phyloP scores from a whole-genome alignment of 192 early-diverging fungal species.

The Entomortierella chlamydospora region DNA sequence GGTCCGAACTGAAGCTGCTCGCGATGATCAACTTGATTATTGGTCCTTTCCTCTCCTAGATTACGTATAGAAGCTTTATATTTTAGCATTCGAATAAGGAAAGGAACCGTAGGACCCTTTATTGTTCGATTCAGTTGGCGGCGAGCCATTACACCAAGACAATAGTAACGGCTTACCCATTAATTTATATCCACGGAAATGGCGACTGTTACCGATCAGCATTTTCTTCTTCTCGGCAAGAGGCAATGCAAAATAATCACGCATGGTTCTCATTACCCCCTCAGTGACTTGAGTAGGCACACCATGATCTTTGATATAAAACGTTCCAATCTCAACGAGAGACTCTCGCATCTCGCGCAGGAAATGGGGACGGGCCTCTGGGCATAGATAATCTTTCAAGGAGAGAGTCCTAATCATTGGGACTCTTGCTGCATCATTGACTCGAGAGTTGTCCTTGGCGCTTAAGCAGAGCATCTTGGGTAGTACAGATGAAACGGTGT shows the following conservation, averaged over 20 bases:
- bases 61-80: background rate
- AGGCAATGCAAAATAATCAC: conserved; percentile 64
- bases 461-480: too few species aligned
- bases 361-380: conserved; percentile 42
- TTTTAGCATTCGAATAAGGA: too few species aligned
- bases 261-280: conserved; percentile 41
- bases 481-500: too few species aligned
- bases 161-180: conserved; percentile 51
- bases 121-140: too few species aligned
- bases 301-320: conserved; percentile 65
- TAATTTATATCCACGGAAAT: conserved; percentile 67
- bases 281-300: conserved; percentile 21
- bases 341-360: conserved; percentile 58
- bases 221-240: conserved; percentile 63
- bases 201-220: conserved; percentile 65
- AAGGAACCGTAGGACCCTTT: too few species aligned
- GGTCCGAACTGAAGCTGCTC: conserved; percentile 72
- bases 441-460: too few species aligned
- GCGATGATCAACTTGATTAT: conserved; percentile 46
- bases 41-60: conserved; percentile 43
- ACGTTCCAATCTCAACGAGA: conserved; percentile 64
- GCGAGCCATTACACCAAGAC: too few species aligned
- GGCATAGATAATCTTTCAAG: conserved; percentile 13
- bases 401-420: conserved; percentile 19
- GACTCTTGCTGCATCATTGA: background rate